Conservation (phyloP, 495 filamentous ascomycete genomes). For the Parmelia sp. region DNA sequence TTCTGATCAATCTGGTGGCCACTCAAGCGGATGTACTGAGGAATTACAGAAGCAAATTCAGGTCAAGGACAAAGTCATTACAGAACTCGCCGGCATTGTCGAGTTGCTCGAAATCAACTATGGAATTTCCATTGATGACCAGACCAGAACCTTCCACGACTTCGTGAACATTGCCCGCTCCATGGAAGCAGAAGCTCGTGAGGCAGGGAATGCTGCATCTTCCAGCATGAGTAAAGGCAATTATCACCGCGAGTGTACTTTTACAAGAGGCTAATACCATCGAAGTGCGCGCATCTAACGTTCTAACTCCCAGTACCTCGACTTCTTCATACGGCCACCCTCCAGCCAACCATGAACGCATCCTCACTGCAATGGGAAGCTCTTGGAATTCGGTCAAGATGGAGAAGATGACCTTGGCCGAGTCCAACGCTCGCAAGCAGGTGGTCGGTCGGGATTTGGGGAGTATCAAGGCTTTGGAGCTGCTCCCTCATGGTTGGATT, state of each 20-base stretch:
- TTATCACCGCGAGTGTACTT: neutral
- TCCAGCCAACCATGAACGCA: neutral
- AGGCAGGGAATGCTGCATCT: neutral
- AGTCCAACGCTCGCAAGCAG: neutral
- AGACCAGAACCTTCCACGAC: neutral
- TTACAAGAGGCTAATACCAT: neutral
- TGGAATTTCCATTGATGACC: neutral
- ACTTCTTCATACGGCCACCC: neutral
- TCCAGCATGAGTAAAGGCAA: neutral
- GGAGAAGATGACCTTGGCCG: neutral
- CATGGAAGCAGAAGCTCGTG: neutral
- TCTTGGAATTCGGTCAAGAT: neutral
- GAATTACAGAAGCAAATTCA: neutral
- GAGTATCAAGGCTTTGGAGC: neutral
- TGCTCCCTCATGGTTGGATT: neutral
- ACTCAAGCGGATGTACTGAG: neutral
- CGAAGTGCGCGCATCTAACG: neutral
- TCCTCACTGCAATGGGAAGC: neutral
- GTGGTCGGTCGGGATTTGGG: neutral
- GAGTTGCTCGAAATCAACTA: conserved; percentile 8
- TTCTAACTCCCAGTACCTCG: neutral
- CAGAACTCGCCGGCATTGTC: neutral
- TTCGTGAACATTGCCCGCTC: neutral
- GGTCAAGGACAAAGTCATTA: neutral
- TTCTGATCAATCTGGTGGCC: neutral